Percentiles rank a stretch among this genome's conserved stretches.
Conservation (phyloP, 2,329 filamentous ascomycete genomes). For the Gremmenia infestans region DNA sequence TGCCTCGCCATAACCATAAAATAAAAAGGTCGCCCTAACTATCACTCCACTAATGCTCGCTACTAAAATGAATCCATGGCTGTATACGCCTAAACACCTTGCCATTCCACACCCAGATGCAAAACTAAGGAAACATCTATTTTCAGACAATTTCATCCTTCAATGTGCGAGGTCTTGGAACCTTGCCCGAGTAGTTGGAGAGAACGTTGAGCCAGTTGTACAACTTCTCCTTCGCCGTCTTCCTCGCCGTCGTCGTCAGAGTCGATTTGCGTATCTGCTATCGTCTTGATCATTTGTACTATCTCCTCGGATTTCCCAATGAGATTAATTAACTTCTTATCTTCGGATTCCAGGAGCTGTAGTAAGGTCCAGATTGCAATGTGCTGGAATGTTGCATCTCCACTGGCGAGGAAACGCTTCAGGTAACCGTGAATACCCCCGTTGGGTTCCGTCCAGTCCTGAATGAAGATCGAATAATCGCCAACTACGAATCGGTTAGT, state of each 20-base stretch:
- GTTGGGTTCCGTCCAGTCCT: conserved; percentile 87
- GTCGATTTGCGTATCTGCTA: conserved; percentile 84
- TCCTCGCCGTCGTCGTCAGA: conserved; percentile 82
- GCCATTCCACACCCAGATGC: conserved; percentile 30
- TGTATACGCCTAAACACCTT: conserved; percentile 33
- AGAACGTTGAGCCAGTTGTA: conserved; percentile 84
- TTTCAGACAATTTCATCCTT: conserved; percentile 50
- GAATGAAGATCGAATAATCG: conserved; percentile 93
- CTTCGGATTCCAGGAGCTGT: conserved; percentile 91
- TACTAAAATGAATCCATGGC: conserved; percentile 28
- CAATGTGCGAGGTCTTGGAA: conserved; percentile 72
- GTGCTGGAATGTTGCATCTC: conserved; percentile 96
- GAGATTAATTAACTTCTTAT: conserved; percentile 78
- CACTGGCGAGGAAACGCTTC: conserved; percentile 85
- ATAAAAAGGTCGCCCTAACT: conserved; percentile 14
- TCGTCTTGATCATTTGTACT: conserved; percentile 84
- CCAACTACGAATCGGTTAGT: conserved; percentile 63
- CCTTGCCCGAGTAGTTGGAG: conserved; percentile 78
- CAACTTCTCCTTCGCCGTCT: conserved; percentile 88
- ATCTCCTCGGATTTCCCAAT: conserved; percentile 90
- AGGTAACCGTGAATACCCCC: conserved; percentile 96
- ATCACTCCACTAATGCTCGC: conserved; percentile 33
- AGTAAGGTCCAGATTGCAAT: conserved; percentile 98
- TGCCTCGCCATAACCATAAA: conserved; percentile 5
- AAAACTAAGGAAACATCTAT: conserved; percentile 29